These are phyloP conservation scores for Stemphylium vesicarium DNA, from an alignment of 2,329 filamentous ascomycete genomes.

Conservation along the genomic window DNA sequence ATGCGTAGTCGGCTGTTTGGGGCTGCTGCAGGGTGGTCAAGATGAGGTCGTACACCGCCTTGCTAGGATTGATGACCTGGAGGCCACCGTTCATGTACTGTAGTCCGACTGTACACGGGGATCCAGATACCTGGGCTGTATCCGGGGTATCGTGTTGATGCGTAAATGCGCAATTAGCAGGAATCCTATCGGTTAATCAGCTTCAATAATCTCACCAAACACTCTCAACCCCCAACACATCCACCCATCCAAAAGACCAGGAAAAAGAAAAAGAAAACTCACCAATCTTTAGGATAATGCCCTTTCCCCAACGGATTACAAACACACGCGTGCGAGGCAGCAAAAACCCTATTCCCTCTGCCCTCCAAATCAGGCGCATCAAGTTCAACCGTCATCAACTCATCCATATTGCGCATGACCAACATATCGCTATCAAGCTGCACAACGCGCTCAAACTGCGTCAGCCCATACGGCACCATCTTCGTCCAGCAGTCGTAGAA, in stretches of 20 bases:
- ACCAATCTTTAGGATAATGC: conserved; percentile 80
- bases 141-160: conserved; percentile 61
- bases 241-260: too few relatives aligned
- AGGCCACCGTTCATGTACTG: conserved; percentile 65
- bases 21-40: conserved; percentile 49
- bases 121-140: conserved; percentile 59
- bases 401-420: conserved; percentile 83
- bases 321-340: conserved; percentile 83
- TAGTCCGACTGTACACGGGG: conserved; percentile 58
- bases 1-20: conserved; percentile 54
- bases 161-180: conserved; percentile 67
- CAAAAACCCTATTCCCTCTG: conserved; percentile 72
- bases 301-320: conserved; percentile 80
- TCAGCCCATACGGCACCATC: conserved; percentile 76
- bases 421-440: conserved; percentile 91
- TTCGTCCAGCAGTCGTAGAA: conserved; percentile 94
- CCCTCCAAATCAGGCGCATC: conserved; percentile 62
- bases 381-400: conserved; percentile 82
- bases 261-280: conserved; percentile 6
- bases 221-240: background rate
- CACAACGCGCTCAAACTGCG: conserved; percentile 78
- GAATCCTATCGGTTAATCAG: conserved; percentile 45
- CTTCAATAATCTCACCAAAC: too few relatives aligned
- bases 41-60: conserved; percentile 59
- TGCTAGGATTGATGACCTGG: conserved; percentile 64